phyloP scores from a whole-genome alignment of 164 flowering plant species.

The Dillenia turbinata region DNA sequence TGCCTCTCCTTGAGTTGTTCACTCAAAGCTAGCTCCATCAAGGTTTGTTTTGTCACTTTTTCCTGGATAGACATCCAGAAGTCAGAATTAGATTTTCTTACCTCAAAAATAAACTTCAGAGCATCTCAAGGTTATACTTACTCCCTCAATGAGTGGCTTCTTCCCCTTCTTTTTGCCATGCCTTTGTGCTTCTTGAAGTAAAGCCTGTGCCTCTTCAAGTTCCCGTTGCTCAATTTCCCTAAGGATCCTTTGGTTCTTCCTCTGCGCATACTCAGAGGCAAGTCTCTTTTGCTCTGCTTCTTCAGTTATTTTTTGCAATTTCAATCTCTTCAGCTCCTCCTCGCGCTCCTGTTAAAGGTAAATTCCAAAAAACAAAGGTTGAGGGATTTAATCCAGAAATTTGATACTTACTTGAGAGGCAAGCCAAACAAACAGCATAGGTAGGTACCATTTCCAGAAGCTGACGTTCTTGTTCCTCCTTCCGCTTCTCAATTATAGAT shows the following conservation, averaged over 20 bases:
- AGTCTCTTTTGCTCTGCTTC: slow-evolving; percentile 87
- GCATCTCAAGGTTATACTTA: slow-evolving; percentile 24
- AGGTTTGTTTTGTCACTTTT: slow-evolving; percentile 61
- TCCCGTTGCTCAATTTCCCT: slow-evolving; percentile 80
- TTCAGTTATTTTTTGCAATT: slow-evolving; percentile 65
- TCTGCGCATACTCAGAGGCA: slow-evolving; percentile 59
- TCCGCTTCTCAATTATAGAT: slow-evolving; percentile 88
- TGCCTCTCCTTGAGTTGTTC: slow-evolving; percentile 86
- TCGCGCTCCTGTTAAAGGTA: slow-evolving; percentile 57
- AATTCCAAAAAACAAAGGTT: background rate
- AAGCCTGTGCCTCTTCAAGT: slow-evolving; percentile 67
- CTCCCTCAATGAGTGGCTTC: slow-evolving; percentile 75
- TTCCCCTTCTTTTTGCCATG: slow-evolving; percentile 67
- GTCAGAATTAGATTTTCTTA: too few species aligned
- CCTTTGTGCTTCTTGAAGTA: slow-evolving; percentile 69
- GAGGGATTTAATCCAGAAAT: too few species aligned
- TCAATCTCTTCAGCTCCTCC: slow-evolving; percentile 70
- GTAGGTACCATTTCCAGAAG: slow-evolving; percentile 68
- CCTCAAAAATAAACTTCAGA: too few species aligned
- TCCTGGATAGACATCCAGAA: slow-evolving; percentile 34
- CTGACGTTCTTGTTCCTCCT: slow-evolving; percentile 90
- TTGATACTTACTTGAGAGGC: background rate
- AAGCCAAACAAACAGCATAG: too few species aligned
- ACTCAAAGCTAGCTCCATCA: slow-evolving; percentile 66
- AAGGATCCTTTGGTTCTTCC: slow-evolving; percentile 64